phyloP scores from a whole-genome alignment of 2,329 filamentous ascomycete genomes.

The Coleophoma eucalyptorum region DNA sequence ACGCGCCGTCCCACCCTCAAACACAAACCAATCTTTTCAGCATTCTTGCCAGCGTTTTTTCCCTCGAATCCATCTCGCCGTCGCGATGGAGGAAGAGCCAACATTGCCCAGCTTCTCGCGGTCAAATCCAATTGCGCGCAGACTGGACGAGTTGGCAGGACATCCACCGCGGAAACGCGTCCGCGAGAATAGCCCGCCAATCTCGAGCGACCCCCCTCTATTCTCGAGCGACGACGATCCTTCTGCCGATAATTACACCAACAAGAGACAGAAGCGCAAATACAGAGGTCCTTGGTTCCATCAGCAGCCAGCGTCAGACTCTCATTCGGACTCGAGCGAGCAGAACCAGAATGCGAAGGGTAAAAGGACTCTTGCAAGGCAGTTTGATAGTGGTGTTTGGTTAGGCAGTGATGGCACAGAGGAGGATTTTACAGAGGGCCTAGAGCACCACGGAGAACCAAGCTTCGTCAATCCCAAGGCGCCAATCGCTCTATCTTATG shows the following conservation, averaged over 20 bases:
- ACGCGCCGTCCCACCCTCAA: no score
- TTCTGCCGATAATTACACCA: constrained; percentile 59
- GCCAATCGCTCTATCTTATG: not conserved
- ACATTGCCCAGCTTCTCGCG: constrained; percentile 28
- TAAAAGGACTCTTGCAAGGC: constrained; percentile 52
- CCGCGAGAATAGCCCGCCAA: constrained; percentile 24
- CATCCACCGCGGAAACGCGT: constrained; percentile 34
- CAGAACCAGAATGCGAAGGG: constrained; percentile 13
- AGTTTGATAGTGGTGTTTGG: constrained; percentile 67
- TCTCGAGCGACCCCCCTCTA: constrained; percentile 66
- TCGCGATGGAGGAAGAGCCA: constrained; percentile 21
- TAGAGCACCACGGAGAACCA: not conserved
- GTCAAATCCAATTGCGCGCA: constrained; percentile 8
- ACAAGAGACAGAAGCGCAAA: constrained; percentile 54
- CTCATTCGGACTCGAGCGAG: constrained; percentile 6
- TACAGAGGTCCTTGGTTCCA: constrained; percentile 67
- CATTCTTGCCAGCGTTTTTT: no score
- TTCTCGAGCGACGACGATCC: constrained; percentile 73
- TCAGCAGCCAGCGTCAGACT: constrained; percentile 41
- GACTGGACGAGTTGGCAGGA: constrained; percentile 9
- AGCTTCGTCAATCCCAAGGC: not conserved
- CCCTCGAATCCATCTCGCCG: no score
- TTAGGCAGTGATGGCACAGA: constrained; percentile 57
- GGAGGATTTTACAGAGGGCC: constrained; percentile 28
- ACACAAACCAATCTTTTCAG: no score